Evolutionary conservation across 179 eudicot genomes (phyloP).

Genomic region (Nepenthes alata): DNA sequence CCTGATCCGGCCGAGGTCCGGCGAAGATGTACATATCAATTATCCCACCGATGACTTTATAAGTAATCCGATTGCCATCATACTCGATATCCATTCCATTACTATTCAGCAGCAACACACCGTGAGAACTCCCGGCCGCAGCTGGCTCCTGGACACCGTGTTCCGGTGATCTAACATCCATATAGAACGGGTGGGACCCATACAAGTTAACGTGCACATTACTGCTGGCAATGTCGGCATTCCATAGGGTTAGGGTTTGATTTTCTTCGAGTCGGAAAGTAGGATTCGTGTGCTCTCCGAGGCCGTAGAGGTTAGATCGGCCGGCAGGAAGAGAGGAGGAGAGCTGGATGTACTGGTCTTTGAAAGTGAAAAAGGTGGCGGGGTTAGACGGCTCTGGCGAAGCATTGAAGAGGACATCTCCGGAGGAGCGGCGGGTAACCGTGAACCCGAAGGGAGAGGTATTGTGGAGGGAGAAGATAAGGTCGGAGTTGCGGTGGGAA

Average conservation of each 20-base stretch:
- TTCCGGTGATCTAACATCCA: constrained; percentile 36
- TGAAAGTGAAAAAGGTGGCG: constrained; percentile 39
- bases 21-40: constrained; percentile 45
- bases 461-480: constrained; percentile 38
- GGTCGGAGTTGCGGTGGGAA: constrained; percentile 23
- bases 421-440: constrained; percentile 41
- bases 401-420: constrained; percentile 44
- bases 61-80: constrained; percentile 44
- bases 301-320: constrained; percentile 52
- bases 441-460: constrained; percentile 65
- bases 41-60: constrained; percentile 53
- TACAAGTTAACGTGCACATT: constrained; percentile 45
- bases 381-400: constrained; percentile 11
- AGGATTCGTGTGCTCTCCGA: constrained; percentile 69
- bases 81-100: constrained; percentile 71
- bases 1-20: constrained; percentile 38
- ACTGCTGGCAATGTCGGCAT: constrained; percentile 34
- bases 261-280: constrained; percentile 43
- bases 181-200: constrained; percentile 81
- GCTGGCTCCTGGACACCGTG: constrained; percentile 6
- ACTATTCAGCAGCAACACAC: constrained; percentile 45
- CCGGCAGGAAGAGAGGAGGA: constrained; percentile 42
- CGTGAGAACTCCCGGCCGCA: constrained; percentile 28
- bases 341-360: constrained; percentile 56
- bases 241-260: constrained; percentile 68